phyloP scores from a whole-genome alignment of 345 rosid genomes.

The Brassica carinata region DNA sequence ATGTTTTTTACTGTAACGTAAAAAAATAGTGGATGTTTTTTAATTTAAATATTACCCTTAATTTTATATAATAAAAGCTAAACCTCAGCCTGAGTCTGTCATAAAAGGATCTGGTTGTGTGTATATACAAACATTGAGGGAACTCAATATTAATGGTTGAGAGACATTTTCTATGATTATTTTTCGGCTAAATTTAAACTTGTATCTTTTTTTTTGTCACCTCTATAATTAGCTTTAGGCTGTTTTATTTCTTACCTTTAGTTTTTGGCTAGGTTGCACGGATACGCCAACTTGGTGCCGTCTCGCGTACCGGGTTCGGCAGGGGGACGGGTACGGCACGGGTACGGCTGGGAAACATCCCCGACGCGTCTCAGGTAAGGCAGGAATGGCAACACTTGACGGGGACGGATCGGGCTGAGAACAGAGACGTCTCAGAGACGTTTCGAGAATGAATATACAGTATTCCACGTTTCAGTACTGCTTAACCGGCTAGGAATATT shows the following conservation, averaged over 20 bases:
- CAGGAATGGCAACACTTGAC: too few relatives aligned
- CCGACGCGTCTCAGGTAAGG: too few relatives aligned
- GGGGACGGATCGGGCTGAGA: too few relatives aligned
- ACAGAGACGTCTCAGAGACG: too few relatives aligned
- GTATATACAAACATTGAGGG: conserved; percentile 23
- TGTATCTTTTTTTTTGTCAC: conserved; percentile 8
- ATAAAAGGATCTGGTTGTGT: conserved; percentile 11
- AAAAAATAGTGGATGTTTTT: conserved; percentile 23
- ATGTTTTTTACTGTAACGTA: neutral
- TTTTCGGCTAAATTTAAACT: conserved; percentile 35
- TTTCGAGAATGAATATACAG: too few relatives aligned
- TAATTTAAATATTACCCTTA: conserved; percentile 1
- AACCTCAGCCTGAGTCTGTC: conserved; percentile 28
- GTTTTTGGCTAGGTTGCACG: neutral
- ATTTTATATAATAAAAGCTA: conserved; percentile 3
- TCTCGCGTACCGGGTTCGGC: too few relatives aligned
- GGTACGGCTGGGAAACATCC: too few relatives aligned
- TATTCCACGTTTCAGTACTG: too few relatives aligned
- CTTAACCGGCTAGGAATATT: too few relatives aligned
- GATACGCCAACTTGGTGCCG: too few relatives aligned
- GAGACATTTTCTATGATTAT: conserved; percentile 18
- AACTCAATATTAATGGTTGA: conserved; percentile 27
- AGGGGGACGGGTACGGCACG: too few relatives aligned
- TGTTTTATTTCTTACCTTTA: conserved; percentile 20
- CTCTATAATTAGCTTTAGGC: conserved; percentile 30